A percentile compares a stretch with the other conserved stretches of the same genome.
Conservation (phyloP, 2,329 filamentous ascomycete genomes). For the Arthrobotrys iridis region DNA sequence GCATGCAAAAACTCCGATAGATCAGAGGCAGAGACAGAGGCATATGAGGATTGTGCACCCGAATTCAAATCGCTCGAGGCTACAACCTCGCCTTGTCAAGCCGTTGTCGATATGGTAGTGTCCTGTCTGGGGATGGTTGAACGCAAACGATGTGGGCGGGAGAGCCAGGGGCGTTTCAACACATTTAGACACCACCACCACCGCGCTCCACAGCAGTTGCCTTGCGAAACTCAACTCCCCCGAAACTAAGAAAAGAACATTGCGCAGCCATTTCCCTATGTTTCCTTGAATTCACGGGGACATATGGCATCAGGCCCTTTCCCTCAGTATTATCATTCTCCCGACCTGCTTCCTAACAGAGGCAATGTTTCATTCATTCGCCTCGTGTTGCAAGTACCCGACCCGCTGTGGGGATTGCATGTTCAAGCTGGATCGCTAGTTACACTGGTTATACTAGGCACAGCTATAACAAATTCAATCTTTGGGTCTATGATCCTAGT, state of each 20-base stretch:
- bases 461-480: too few species aligned
- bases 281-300: not conserved
- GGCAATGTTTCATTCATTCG: constrained; percentile 1
- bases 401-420: constrained; percentile 14
- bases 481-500: too few species aligned
- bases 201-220: not conserved
- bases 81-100: too few species aligned
- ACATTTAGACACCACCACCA: not conserved
- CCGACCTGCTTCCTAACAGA: constrained; percentile 2
- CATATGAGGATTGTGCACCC: too few species aligned
- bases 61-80: too few species aligned
- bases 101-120: too few species aligned
- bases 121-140: too few species aligned
- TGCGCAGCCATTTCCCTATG: not conserved
- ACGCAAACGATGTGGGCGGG: too few species aligned
- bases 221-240: not conserved
- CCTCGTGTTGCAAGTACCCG: not conserved
- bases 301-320: not conserved
- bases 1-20: too few species aligned
- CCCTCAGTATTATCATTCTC: not conserved
- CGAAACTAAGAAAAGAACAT: constrained; percentile 9
- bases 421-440: not conserved
- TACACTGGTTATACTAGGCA: too few species aligned
- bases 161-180: not conserved
- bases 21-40: too few species aligned